Percentiles rank a stretch among this genome's conserved stretches.
Evolutionary conservation across 306 rosid species (phyloP).

Genomic region (Citrullus colocynthis): DNA sequence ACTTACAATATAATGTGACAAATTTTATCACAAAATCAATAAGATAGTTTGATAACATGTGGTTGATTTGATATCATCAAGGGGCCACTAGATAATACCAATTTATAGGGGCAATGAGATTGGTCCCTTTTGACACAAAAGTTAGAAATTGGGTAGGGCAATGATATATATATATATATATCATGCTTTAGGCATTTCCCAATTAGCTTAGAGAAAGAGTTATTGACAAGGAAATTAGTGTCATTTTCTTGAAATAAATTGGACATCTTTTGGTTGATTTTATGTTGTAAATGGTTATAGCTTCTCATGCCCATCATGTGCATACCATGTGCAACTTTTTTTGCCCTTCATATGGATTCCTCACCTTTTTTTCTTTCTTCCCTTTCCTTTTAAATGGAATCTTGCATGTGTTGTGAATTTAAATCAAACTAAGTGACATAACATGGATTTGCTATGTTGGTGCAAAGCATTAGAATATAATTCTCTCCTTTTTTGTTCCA

Average conservation of each 20-base stretch:
- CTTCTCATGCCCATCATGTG: background rate
- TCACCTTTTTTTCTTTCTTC: background rate
- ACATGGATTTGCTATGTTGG: constrained; percentile 64
- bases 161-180: background rate
- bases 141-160: background rate
- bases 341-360: background rate
- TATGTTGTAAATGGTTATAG: background rate
- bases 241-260: background rate
- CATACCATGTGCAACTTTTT: constrained; percentile 1
- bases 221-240: background rate
- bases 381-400: constrained; percentile 2
- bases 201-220: background rate
- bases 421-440: constrained; percentile 33
- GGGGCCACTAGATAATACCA: background rate
- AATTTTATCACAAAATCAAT: background rate
- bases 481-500: constrained; percentile 13
- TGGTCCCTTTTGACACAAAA: background rate
- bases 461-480: constrained; percentile 29
- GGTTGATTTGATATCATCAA: background rate
- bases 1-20: background rate
- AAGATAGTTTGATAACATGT: background rate
- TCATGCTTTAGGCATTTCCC: background rate
- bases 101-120: background rate
- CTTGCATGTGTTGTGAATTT: constrained; percentile 70
- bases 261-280: background rate